Percentiles rank a stretch among this genome's conserved stretches.
phyloP scores from a whole-genome alignment of 2,329 filamentous ascomycete species.

The Aspergillus caelatus region DNA sequence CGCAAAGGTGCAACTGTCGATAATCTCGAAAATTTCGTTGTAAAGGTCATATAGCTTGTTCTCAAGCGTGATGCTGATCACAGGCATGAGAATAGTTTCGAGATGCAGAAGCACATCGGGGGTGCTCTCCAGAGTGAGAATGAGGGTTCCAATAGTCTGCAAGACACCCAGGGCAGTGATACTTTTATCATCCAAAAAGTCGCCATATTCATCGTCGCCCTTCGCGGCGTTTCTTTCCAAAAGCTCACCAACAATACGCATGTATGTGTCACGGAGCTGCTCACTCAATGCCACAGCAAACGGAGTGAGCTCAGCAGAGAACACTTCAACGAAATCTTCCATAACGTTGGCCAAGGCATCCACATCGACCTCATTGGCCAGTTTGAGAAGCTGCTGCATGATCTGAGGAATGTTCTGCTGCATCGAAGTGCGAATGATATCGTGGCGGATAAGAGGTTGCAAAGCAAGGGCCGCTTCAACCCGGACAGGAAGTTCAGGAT shows the following conservation, averaged over 20 bases:
- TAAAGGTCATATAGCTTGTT: slow-evolving; percentile 98
- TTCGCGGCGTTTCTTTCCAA: slow-evolving; percentile 80
- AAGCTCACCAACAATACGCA: slow-evolving; percentile 88
- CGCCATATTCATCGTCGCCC: slow-evolving; percentile 79
- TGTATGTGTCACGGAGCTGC: slow-evolving; percentile 92
- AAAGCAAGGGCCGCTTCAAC: slow-evolving; percentile 92
- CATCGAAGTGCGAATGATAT: slow-evolving; percentile 92
- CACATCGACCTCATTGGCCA: slow-evolving; percentile 97
- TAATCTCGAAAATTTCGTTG: slow-evolving; percentile 98
- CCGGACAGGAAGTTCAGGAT: slow-evolving; percentile 87
- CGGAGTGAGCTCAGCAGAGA: slow-evolving; percentile 92
- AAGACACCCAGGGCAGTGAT: slow-evolving; percentile 95
- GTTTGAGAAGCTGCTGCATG: slow-evolving; percentile 96
- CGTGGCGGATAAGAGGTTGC: slow-evolving; percentile 93
- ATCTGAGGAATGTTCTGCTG: slow-evolving; percentile 97
- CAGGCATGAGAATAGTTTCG: slow-evolving; percentile 94
- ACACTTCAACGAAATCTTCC: slow-evolving; percentile 99
- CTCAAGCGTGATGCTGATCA: slow-evolving; percentile 92
- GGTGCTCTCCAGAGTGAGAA: slow-evolving; percentile 94
- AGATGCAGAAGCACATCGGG: slow-evolving; percentile 93
- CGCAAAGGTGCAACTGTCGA: slow-evolving; percentile 98
- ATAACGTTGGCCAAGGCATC: slow-evolving; percentile 97
- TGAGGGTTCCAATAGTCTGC: slow-evolving; percentile 96
- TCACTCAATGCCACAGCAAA: slow-evolving; percentile 96
- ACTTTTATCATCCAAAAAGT: slow-evolving; percentile 96